Percentiles rank a stretch among this genome's conserved stretches.
phyloP scores from a whole-genome alignment of 768 basidiomycete species.

The Mycena amicta region DNA sequence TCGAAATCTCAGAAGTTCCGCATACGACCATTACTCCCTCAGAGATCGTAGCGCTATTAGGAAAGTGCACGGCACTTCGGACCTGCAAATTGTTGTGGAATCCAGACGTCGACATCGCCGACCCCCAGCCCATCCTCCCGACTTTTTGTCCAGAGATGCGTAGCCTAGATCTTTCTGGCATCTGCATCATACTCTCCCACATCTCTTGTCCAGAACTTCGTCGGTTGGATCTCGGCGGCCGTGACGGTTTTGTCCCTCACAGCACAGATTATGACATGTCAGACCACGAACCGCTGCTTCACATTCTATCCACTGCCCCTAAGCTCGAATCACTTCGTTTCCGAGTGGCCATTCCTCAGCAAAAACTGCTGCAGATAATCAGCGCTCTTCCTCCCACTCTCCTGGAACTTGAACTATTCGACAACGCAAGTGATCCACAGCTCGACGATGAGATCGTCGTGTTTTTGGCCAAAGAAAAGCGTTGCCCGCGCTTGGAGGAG shows the following conservation, averaged over 20 bases:
- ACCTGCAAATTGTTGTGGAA: neutral
- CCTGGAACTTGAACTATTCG: neutral
- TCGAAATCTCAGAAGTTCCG: neutral
- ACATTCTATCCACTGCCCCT: neutral
- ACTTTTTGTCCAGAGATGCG: neutral
- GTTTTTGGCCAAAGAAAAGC: neutral
- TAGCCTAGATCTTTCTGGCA: neutral
- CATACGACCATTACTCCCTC: neutral
- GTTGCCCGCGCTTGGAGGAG: neutral
- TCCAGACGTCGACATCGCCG: neutral
- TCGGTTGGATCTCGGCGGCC: neutral
- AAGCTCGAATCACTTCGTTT: neutral
- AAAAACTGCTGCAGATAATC: neutral
- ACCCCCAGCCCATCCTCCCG: neutral
- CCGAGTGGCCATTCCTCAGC: neutral
- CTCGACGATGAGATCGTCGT: neutral
- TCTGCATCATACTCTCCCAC: neutral
- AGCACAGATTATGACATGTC: neutral
- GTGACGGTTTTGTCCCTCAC: neutral
- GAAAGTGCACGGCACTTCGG: neutral
- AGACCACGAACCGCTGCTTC: neutral
- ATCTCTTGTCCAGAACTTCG: neutral
- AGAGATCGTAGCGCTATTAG: neutral
- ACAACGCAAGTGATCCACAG: neutral
- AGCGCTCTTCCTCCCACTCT: neutral